Percentiles rank a stretch among this genome's conserved stretches.
phyloP scores from a whole-genome alignment of 257 asterid species.

The Nicotiana benthamiana region DNA sequence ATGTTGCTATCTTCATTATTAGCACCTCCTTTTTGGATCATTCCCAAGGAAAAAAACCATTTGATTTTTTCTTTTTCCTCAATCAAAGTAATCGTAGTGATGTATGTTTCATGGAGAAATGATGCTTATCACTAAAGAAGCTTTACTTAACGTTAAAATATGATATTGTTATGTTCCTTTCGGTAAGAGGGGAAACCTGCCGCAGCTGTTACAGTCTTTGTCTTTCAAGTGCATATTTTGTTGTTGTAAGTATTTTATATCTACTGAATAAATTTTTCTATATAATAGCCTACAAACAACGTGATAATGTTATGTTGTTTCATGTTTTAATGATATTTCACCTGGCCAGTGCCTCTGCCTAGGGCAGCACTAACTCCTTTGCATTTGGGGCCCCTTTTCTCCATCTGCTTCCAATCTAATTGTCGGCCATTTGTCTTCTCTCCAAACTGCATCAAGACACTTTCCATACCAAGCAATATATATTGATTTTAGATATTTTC shows the following conservation, averaged over 20 bases:
- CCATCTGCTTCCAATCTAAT: constrained; percentile 11
- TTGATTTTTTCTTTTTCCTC: not conserved
- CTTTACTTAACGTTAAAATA: not conserved
- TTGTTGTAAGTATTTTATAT: too few relatives aligned
- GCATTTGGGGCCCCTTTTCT: constrained; percentile 9
- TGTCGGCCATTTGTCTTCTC: constrained; percentile 32
- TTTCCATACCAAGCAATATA: not conserved
- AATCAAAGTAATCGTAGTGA: not conserved
- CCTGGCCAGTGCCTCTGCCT: constrained; percentile 1
- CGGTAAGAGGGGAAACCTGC: too few relatives aligned
- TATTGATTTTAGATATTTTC: not conserved
- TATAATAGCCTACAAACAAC: too few relatives aligned
- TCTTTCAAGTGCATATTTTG: too few relatives aligned
- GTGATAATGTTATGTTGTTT: not conserved
- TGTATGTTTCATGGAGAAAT: not conserved
- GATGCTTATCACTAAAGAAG: not conserved
- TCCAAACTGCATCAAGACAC: constrained; percentile 15
- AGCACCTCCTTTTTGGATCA: not conserved
- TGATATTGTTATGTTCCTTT: too few relatives aligned
- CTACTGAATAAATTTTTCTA: too few relatives aligned
- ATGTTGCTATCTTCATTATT: not conserved
- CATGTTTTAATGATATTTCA: not conserved
- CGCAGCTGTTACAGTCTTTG: too few relatives aligned
- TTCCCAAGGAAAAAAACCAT: not conserved
- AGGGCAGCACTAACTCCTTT: constrained; percentile 16